Evolutionary conservation across 2,329 filamentous ascomycete genomes (phyloP).

Genomic region (Monilinia vaccinii-corymbosi): DNA sequence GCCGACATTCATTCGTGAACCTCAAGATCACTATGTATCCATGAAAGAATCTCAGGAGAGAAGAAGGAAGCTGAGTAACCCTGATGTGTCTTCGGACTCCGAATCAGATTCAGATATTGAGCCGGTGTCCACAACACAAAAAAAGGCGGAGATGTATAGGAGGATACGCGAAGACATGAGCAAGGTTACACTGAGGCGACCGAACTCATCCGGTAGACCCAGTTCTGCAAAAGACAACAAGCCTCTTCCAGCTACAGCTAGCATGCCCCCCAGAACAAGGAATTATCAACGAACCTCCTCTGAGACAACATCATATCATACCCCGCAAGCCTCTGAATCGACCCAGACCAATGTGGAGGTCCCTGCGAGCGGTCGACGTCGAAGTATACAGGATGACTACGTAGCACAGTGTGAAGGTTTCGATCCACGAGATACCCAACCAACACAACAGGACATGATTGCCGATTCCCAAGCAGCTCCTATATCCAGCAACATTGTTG

Average conservation of each 20-base stretch:
- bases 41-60: constrained; percentile 27
- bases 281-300: neutral
- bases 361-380: constrained; percentile 21
- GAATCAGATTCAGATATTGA: constrained; percentile 22
- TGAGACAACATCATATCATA: neutral
- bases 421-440: constrained; percentile 23
- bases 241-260: neutral
- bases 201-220: neutral
- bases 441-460: constrained; percentile 20
- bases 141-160: neutral
- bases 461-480: constrained; percentile 22
- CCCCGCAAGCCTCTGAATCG: neutral
- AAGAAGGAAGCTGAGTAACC: constrained; percentile 9
- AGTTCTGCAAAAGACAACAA: neutral
- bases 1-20: constrained; percentile 13
- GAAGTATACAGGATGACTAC: constrained; percentile 23
- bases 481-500: neutral
- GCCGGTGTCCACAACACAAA: neutral
- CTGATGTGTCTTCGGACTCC: constrained; percentile 3
- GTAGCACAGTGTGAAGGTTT: constrained; percentile 21
- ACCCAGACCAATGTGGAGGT: constrained; percentile 15
- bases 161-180: neutral
- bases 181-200: neutral
- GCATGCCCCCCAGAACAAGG: neutral
- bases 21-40: constrained; percentile 19